A percentile compares a stretch with the other conserved stretches of the same genome.
Evolutionary conservation across 2,329 filamentous ascomycete species (phyloP).

Genomic region (Karstenula rhodostoma): DNA sequence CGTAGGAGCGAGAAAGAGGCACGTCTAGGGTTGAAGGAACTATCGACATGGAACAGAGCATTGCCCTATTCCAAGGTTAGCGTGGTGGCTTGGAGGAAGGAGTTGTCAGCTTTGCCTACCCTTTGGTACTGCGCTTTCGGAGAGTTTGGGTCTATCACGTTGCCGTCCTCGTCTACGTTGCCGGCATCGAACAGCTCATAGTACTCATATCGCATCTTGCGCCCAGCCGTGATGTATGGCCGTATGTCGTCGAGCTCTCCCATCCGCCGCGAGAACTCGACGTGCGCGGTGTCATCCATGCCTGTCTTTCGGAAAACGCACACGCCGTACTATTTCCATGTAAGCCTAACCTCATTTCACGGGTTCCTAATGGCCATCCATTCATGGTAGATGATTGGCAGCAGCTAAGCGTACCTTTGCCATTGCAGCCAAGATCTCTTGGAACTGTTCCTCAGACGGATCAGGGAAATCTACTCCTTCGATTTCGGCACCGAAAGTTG

Average conservation of each 20-base stretch:
- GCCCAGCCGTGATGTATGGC: slow-evolving; percentile 57
- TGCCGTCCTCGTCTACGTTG: slow-evolving; percentile 61
- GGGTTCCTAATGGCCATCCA: not conserved
- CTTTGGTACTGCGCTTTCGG: slow-evolving; percentile 41
- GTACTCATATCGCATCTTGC: slow-evolving; percentile 56
- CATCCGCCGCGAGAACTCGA: slow-evolving; percentile 60
- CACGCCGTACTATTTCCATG: slow-evolving; percentile 57
- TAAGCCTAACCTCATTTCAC: not conserved
- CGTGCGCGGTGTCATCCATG: slow-evolving; percentile 60
- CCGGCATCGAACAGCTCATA: slow-evolving; percentile 65
- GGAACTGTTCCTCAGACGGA: slow-evolving; percentile 40
- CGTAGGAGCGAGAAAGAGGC: slow-evolving; percentile 29
- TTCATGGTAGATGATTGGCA: not conserved
- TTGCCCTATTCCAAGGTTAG: slow-evolving; percentile 43
- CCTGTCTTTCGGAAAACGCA: slow-evolving; percentile 60
- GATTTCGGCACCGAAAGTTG: slow-evolving; percentile 49
- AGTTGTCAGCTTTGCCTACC: slow-evolving; percentile 28
- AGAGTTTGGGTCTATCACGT: slow-evolving; percentile 54
- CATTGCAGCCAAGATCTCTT: slow-evolving; percentile 42
- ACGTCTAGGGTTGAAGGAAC: slow-evolving; percentile 32
- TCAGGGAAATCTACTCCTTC: slow-evolving; percentile 41
- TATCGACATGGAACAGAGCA: slow-evolving; percentile 33
- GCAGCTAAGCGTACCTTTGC: slow-evolving; percentile 15
- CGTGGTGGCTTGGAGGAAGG: not conserved
- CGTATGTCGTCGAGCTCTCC: slow-evolving; percentile 66